Evolutionary conservation across 331 rosid genomes (phyloP), one percentile per base, ranked within the genome.

Genomic region (Prunus yedoensis): DNA sequence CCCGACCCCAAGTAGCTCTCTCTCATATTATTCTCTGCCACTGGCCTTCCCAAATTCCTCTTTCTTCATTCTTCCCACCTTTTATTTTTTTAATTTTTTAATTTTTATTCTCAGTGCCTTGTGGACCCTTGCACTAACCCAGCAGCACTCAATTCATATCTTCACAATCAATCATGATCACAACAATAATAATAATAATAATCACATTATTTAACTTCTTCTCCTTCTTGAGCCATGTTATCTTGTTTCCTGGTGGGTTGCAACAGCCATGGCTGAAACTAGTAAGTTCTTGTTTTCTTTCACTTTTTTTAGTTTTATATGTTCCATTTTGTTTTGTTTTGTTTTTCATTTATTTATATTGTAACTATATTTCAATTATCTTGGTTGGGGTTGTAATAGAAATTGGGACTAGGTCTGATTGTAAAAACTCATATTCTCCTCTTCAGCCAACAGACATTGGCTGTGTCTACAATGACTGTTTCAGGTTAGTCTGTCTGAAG

Each of bases 81-180:
- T 52, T 64, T 65, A 41, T 25, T 59, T 58, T 17, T 30, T 46
- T 76, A 72, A 49, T 74, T 76, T 79, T 78, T 38, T 69, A 8
- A 2, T 78, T 56, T 53, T 70, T 49, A 51, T 72, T 45, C 75
- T 60, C 49, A 57, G 38, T 83, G 86, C 67, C 38, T 32, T 64
- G 89, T 91, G 93, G 96, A 87, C 93, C 85, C 80, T 75, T 73
- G 41, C 41, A 35, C 41, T 5, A 35, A 35, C 41, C 41, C 41
- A 35, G 69, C 88, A 74, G 79, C 81, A 69, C 68, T 72, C 81
- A 21, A 45, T 64, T 83, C 88, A 27, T 85, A 82, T 85, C 77
- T 70, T 74, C 76, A 78, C 85, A 85, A 56, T 63, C 79, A 77
- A 11, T 74, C 59, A 65, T 68, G 32, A 49, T 73, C 59, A 66